Percentiles rank a stretch among this genome's conserved stretches.
These are phyloP conservation scores for Zychaea mexicana DNA, from an alignment of 371 early-diverging fungal species.

Conservation along the genomic window DNA sequence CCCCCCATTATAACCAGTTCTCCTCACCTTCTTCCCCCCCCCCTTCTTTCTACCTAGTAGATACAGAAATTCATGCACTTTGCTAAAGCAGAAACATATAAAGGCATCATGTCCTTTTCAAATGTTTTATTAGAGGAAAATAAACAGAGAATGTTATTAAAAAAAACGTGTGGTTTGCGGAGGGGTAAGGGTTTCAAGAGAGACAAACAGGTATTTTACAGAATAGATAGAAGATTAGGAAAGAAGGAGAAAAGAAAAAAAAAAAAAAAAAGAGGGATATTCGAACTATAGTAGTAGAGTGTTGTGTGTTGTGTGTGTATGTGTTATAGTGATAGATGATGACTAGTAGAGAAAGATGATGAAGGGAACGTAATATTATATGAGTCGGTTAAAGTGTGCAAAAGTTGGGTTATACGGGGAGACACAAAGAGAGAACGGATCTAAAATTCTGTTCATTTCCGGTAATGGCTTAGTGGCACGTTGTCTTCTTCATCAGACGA, in stretches of 20 bases:
- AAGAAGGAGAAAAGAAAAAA: background rate
- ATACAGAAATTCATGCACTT: no score
- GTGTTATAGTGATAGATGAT: background rate
- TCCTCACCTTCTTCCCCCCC: background rate
- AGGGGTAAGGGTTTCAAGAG: background rate
- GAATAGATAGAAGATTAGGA: background rate
- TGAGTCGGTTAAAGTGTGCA: background rate
- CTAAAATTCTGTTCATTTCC: conserved; percentile 4
- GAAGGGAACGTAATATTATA: background rate
- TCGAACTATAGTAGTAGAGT: background rate
- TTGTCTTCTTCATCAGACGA: conserved; percentile 33
- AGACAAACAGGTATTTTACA: background rate
- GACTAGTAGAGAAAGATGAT: background rate
- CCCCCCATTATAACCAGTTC: no score
- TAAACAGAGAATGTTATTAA: no score
- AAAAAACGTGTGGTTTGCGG: no score
- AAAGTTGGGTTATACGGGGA: background rate
- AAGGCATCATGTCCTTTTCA: no score
- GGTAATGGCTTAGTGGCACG: conserved; percentile 35
- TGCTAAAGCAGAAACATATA: no score
- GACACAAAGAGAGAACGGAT: background rate
- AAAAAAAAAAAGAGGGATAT: background rate
- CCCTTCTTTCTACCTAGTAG: no score
- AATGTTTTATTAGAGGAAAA: no score
- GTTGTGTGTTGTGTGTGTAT: background rate